Base-by-base conservation (phyloP, 2,329 filamentous ascomycete species). In the Blastomyces emzantsi region DNA sequence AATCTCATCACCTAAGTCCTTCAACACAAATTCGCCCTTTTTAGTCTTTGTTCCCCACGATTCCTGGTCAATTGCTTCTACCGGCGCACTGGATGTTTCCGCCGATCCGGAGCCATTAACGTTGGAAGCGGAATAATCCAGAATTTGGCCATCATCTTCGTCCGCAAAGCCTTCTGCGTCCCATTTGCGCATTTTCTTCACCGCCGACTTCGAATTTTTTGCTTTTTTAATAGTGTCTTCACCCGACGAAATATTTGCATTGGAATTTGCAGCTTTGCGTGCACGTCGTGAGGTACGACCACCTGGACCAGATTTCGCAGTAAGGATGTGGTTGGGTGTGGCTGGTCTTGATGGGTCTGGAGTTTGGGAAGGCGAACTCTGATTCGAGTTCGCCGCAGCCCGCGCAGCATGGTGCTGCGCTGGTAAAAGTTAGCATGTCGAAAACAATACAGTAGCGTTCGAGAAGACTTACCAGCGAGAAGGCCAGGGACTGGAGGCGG, bases 1-100 rank as follows among this genome's bases (percentile, higher is more conserved):
- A 19, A 99, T 91, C 76, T 99, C 92, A 68, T 96, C 91, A 66
- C 92, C 93, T 7, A 99, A 79, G 71, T 99, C 94, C 72, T 90
- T 96, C 67, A 99, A 80, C 59, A 97, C 88, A 71, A 97, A 99
- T 73, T 97, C 90, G 61, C 94, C 94, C 77, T 93, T 92, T 61
- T 84, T 85, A 17, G 90, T 96, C 72, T 86, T 88, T 45, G 84
- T 90, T 45, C 94, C 94, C 91, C 92, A 97, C 1, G 90, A 87
- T 15, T 87, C 85, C 60, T 89, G 83, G 66, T 91, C 87, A 41
- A 97, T 86, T 52, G 85, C 84, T 70, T 95, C 90, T 2, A 95
- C 77, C 11, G 83, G 83, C 28, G 85, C 81, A 1, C 75, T 75
- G 62, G 84, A 78, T 39, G 74, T 74, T 60, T 83, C 83, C 67